These are phyloP conservation scores for Paragyromitra xinjiangensis DNA, from an alignment of 495 filamentous ascomycete species.

Conservation along the genomic window DNA sequence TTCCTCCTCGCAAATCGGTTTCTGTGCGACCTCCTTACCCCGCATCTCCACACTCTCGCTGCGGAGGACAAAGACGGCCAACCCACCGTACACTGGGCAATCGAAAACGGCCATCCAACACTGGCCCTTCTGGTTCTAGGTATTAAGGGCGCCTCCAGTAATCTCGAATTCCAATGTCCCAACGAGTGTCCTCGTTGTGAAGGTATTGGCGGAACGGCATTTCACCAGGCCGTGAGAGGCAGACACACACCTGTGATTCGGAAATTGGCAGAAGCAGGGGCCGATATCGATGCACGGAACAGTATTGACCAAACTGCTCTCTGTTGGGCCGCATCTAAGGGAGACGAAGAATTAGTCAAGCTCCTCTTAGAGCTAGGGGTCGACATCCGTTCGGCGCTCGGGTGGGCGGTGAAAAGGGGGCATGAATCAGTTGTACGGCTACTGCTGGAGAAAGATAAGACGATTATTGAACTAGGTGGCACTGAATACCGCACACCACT, in stretches of 20 bases:
- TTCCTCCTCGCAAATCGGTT: slow-evolving; percentile 15
- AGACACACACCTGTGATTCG: slow-evolving; percentile 7
- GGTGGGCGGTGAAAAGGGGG: slow-evolving; percentile 14
- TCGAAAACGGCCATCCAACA: slow-evolving; percentile 17
- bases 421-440: slow-evolving; percentile 12
- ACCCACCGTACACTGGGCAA: slow-evolving; percentile 13
- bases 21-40: slow-evolving; percentile 16
- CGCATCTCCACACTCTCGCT: slow-evolving; percentile 11
- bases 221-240: slow-evolving; percentile 2
- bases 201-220: slow-evolving; percentile 3
- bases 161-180: slow-evolving; percentile 19
- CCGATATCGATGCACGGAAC: slow-evolving; percentile 16
- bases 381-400: slow-evolving; percentile 16
- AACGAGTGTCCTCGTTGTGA: background rate
- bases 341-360: slow-evolving; percentile 4
- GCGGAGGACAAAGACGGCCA: slow-evolving; percentile 8
- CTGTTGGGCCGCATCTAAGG: slow-evolving; percentile 15
- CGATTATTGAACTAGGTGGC: slow-evolving; percentile 5
- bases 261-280: slow-evolving; percentile 12
- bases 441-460: slow-evolving; percentile 3
- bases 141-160: slow-evolving; percentile 18
- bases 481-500: slow-evolving; percentile 1
- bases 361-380: slow-evolving; percentile 4
- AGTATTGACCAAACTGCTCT: slow-evolving; percentile 9
- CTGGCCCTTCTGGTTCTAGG: slow-evolving; percentile 13